Evolutionary conservation across 192 early-diverging fungal genomes (phyloP), one percentile per base, ranked within the genome.

Genomic region (Coemansia sp.): DNA sequence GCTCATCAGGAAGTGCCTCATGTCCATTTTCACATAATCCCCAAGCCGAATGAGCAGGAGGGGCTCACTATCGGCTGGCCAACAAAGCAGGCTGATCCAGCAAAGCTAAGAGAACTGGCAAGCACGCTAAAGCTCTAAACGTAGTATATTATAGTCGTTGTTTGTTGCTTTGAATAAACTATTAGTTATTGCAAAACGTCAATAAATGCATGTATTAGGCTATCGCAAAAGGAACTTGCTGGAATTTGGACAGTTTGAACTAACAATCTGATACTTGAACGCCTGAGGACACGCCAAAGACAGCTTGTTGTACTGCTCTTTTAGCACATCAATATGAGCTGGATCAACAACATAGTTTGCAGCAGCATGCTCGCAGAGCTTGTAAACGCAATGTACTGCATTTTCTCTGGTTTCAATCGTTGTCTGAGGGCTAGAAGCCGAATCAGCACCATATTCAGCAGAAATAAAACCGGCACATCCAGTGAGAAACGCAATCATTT

Each of bases 21-120:
- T 67, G 96, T 98, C 9, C 96, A 98, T 63, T 94, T 98, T 84
- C 95, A 98, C 61, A 83, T 95, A 57, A 94, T 93, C 56, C 91
- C 91, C 45, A 86, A 80, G 54, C 71, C 81, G 38, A 73, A 65
- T 43, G 75, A 75, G 6, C 76, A 82, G 9, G 87, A 91, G 55
- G 93, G 93, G 24, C 70, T 95, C 29, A 71, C 73, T 39, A 84
- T 95, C 51, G 81, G 83, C 17, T 93, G 93, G 92, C 79, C 79
- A 2, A 54, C 65, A 29, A 83, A 89, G 71, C 39, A 66, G 21
- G 79, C 86, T 43, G 79, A 79, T 53, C 60, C 75, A 15, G 91
- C 77, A 1, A 78, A 85, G 59, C 69, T 88, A 25, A 83, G 84
- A 79, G 64, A 80, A 27, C 32, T 73, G 3, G 67, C 61, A 5